Evolutionary conservation across 2,329 filamentous ascomycete species (phyloP).

Genomic region (Aureobasidium sp.): DNA sequence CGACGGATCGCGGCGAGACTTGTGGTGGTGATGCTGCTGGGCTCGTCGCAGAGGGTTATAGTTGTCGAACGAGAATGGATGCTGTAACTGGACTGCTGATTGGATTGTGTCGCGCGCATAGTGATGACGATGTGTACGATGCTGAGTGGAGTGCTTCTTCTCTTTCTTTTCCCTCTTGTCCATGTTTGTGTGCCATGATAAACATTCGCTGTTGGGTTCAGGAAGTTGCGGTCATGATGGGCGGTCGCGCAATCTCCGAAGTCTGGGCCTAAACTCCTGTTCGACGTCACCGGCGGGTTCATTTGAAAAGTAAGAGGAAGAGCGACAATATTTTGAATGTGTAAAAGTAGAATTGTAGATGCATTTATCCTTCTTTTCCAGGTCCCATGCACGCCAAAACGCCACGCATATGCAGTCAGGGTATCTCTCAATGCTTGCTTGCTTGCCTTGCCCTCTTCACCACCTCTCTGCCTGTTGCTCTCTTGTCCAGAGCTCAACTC

Average conservation of each 20-base stretch:
- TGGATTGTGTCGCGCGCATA: slow-evolving; percentile 32
- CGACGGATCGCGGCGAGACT: not conserved
- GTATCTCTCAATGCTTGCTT: slow-evolving; percentile 10
- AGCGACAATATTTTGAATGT: not conserved
- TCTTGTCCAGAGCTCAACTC: not conserved
- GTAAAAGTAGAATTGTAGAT: not conserved
- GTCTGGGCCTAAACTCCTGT: slow-evolving; percentile 3
- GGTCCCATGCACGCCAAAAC: not conserved
- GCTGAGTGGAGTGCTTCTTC: slow-evolving; percentile 4
- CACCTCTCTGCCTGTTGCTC: not conserved
- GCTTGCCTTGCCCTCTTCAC: slow-evolving; percentile 18
- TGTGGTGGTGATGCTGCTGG: slow-evolving; percentile 20
- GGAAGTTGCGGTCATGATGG: not conserved
- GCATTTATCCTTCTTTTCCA: not conserved
- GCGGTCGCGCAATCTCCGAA: slow-evolving; percentile 8
- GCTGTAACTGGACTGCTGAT: slow-evolving; percentile 38
- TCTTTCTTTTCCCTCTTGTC: slow-evolving; percentile 6
- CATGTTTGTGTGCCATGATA: not conserved
- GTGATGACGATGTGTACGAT: slow-evolving; percentile 11
- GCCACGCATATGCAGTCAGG: slow-evolving; percentile 10
- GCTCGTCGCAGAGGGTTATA: slow-evolving; percentile 33
- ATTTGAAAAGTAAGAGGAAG: not conserved
- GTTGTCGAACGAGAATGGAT: slow-evolving; percentile 38
- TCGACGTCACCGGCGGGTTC: not conserved
- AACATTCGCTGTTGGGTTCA: not conserved